phyloP scores from a whole-genome alignment of 805 yeast genomes.

The Lachancea cidri region DNA sequence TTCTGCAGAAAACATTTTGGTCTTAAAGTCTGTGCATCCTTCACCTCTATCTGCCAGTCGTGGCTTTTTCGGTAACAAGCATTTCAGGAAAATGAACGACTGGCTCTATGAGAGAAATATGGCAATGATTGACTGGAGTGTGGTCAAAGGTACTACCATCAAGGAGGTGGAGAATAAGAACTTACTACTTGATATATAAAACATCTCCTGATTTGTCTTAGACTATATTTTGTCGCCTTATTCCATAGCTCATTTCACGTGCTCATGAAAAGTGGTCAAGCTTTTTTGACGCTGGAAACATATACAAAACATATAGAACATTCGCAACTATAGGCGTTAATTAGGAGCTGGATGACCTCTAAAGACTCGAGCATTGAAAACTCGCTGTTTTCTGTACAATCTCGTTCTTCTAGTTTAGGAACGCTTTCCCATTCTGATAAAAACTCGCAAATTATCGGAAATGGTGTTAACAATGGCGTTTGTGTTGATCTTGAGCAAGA shows the following conservation, averaged over 20 bases:
- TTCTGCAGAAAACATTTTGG: slow-evolving; percentile 35
- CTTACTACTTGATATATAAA: slow-evolving; percentile 6
- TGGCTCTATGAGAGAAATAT: slow-evolving; percentile 52
- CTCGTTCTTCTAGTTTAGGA: not conserved
- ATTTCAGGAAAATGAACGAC: slow-evolving; percentile 68
- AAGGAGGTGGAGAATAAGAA: slow-evolving; percentile 17
- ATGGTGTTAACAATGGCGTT: too few species aligned
- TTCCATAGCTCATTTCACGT: not conserved
- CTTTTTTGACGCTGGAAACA: too few species aligned
- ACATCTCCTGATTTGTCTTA: not conserved
- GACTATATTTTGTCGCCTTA: not conserved
- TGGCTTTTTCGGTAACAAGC: slow-evolving; percentile 66
- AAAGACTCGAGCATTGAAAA: not conserved
- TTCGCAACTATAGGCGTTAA: too few species aligned
- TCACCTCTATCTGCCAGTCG: slow-evolving; percentile 92
- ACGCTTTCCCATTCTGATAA: not conserved
- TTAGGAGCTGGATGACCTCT: not conserved
- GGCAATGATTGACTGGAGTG: slow-evolving; percentile 63
- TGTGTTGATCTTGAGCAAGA: too few species aligned
- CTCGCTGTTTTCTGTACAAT: not conserved
- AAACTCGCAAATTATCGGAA: too few species aligned
- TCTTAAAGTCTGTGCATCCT: slow-evolving; percentile 82
- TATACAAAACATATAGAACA: too few species aligned
- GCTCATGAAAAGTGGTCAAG: not conserved
- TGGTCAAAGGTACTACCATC: slow-evolving; percentile 28